phyloP scores from a whole-genome alignment of 805 yeast species.

The Kuraishia cidri region DNA sequence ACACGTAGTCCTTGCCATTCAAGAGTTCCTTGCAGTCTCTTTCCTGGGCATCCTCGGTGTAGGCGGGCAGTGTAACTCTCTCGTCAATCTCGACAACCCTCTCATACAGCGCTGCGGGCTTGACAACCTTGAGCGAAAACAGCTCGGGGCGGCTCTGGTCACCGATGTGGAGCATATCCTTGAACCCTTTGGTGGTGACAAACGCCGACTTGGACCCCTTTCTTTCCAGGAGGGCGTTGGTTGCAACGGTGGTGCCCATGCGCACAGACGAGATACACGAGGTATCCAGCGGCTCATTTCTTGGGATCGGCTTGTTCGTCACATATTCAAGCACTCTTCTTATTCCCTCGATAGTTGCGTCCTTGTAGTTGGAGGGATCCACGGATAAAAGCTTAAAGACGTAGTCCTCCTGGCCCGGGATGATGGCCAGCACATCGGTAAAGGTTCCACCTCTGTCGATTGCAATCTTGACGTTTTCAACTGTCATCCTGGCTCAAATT shows the following conservation, averaged over 20 bases:
- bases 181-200: conserved; percentile 81
- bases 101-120: conserved; percentile 65
- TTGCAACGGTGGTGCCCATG: conserved; percentile 95
- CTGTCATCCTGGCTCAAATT: conserved; percentile 2
- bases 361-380: conserved; percentile 79
- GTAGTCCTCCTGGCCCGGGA: conserved; percentile 40
- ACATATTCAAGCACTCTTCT: conserved; percentile 63
- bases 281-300: conserved; percentile 52
- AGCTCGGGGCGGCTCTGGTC: conserved; percentile 89
- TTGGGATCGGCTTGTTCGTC: conserved; percentile 44
- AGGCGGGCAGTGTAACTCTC: conserved; percentile 78
- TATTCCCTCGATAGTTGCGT: conserved; percentile 91
- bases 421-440: conserved; percentile 66
- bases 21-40: conserved; percentile 21
- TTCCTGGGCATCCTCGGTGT: conserved; percentile 59
- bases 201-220: conserved; percentile 87
- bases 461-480: conserved; percentile 1
- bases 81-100: conserved; percentile 82
- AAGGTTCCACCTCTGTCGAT: conserved; percentile 78
- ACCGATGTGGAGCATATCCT: conserved; percentile 76
- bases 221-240: conserved; percentile 87
- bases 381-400: conserved; percentile 76
- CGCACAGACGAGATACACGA: conserved; percentile 58
- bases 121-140: conserved; percentile 71
- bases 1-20: conserved; percentile 16